phyloP scores from a whole-genome alignment of 345 rosid genomes.

The Hibiscus tridactylites region DNA sequence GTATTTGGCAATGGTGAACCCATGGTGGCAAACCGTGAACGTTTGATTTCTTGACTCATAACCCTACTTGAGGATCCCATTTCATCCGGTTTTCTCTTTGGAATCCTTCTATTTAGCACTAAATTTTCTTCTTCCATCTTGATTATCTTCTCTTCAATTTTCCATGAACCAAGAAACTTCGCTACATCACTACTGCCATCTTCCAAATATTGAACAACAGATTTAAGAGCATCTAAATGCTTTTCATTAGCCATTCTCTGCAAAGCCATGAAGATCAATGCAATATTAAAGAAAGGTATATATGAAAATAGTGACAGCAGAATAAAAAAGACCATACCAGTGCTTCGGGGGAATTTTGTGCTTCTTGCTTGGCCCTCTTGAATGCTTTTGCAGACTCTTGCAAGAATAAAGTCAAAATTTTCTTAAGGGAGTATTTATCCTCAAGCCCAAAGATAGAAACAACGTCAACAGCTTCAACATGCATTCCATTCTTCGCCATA shows the following conservation, averaged over 20 bases:
- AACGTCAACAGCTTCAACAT: constrained; percentile 57
- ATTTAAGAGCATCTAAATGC: constrained; percentile 21
- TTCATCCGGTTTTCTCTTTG: constrained; percentile 42
- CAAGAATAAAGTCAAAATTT: constrained; percentile 41
- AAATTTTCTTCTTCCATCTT: constrained; percentile 46
- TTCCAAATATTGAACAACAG: constrained; percentile 48
- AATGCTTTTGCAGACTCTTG: constrained; percentile 40
- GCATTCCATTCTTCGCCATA: constrained; percentile 45
- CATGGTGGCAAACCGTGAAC: constrained; percentile 27
- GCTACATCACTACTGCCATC: constrained; percentile 40
- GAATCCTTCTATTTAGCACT: constrained; percentile 29
- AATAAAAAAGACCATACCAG: constrained; percentile 26
- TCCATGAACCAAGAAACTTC: constrained; percentile 45
- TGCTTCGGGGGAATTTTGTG: constrained; percentile 21
- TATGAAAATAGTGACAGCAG: not conserved
- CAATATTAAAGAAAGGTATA: not conserved
- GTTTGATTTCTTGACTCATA: constrained; percentile 44
- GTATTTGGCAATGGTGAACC: constrained; percentile 28
- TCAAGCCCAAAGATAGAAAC: constrained; percentile 47
- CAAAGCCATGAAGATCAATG: not conserved
- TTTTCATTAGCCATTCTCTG: constrained; percentile 41
- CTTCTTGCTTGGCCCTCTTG: constrained; percentile 32
- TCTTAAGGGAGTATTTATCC: constrained; percentile 46
- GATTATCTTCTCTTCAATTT: constrained; percentile 38
- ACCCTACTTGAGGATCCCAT: constrained; percentile 19